Base-by-base conservation (phyloP, 768 basidiomycete genomes). In the Russula sp. region DNA sequence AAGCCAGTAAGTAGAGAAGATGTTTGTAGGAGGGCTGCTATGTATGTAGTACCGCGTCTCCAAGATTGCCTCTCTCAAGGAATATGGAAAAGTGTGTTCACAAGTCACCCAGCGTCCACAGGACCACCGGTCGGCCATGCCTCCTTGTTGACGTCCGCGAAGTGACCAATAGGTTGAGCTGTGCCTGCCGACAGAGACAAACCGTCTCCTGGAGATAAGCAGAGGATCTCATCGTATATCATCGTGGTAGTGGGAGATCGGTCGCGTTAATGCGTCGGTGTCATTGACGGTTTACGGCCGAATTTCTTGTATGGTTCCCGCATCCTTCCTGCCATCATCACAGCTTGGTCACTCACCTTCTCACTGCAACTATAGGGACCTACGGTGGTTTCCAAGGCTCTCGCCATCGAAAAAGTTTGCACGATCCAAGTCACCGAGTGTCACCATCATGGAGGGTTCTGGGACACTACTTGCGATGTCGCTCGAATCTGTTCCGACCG, bases 251-350 rank as follows among this genome's bases (percentile, higher is more conserved):
- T 27, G 31, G 58, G 49, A 54, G 58, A 32, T 18, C 27, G 20
- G 5, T 22, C 27, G 2, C 22, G 52, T 59, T 18, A 47, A 16
- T 44, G n/a, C 16, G 14, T 47, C 37, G 16, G 34, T 44, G 47
- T 14, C 5, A 2, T 55, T 34, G 47, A 45, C 2, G 58, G 13
- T 18, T 59, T 42, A 32, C 20, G 54, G 48, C 40, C 18, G 27
- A 32, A 11, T 59, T 65, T 66, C 39, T 55, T 57, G 27, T 61
- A 45, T 18, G 44, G 55, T 22, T 51, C 55, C 31, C 50, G 59
- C 51, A 49, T 57, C 20, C 6, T 31, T 22, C 52, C 57, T 58
- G 37, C 13, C 20, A 54, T 47, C 9, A 6, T 32, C n/a, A 40
- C n/a, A 6, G 27, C 16, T 63, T n/a, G 40, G 57, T 49, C 45